Percentiles rank a stretch among this genome's conserved stretches.
These are phyloP conservation scores for Kwoniella mangroviensis DNA, from an alignment of 768 basidiomycete species.

Conservation along the genomic window DNA sequence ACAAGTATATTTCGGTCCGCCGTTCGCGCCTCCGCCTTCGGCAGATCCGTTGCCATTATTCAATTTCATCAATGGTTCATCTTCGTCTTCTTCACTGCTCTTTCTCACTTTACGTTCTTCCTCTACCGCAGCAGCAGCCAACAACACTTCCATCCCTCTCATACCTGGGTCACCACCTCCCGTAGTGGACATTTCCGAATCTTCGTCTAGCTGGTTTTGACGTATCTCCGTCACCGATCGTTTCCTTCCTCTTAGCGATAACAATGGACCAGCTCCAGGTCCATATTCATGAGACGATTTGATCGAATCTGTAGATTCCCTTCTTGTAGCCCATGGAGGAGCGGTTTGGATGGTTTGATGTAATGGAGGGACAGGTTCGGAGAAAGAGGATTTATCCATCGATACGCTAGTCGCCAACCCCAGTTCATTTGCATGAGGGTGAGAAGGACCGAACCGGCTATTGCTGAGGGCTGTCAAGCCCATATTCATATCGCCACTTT, in stretches of 20 bases:
- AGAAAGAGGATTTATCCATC: conserved; percentile 34
- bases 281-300: conserved; percentile 4
- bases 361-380: conserved; percentile 21
- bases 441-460: conserved; percentile 13
- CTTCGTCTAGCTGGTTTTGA: conserved; percentile 3
- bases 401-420: conserved; percentile 9
- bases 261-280: conserved; percentile 5
- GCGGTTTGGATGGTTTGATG: conserved; percentile 8
- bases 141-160: conserved; percentile 46
- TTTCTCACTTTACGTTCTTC: conserved; percentile 22
- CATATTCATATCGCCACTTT: conserved; percentile 38
- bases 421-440: not conserved
- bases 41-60: conserved; percentile 3
- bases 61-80: not conserved
- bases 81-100: conserved; percentile 18
- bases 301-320: conserved; percentile 31
- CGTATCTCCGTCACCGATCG: conserved; percentile 3
- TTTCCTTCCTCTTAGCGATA: conserved; percentile 19
- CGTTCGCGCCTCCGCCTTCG: not conserved
- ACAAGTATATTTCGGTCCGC: conserved; percentile 53
- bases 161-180: conserved; percentile 26
- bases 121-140: conserved; percentile 32
- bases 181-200: conserved; percentile 8
- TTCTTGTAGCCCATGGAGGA: conserved; percentile 7
- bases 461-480: conserved; percentile 16